Conservation (phyloP, 208 protist species). For the Chromosphaera perkinsii region DNA sequence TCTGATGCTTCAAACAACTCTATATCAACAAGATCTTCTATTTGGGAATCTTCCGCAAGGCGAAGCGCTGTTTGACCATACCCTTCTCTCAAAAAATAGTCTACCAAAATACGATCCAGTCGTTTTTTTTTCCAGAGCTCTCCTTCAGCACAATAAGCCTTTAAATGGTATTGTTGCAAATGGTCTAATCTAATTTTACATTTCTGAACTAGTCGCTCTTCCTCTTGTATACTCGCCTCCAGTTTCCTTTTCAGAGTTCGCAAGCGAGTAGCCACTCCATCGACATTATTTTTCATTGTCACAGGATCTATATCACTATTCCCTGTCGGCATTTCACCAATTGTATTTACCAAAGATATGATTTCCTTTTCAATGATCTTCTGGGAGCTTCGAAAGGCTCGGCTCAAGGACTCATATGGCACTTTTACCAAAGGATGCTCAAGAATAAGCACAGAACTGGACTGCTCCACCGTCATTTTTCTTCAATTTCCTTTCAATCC, state of each 20-base stretch:
- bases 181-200: too few relatives aligned
- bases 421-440: slow-evolving; percentile 12
- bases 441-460: background rate
- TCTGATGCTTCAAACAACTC: slow-evolving; percentile 44
- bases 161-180: too few relatives aligned
- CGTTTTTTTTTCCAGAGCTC: slow-evolving; percentile 16
- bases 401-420: background rate
- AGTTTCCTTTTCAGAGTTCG: too few relatives aligned
- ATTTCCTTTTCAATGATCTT: background rate
- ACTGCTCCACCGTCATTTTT: too few relatives aligned
- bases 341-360: background rate
- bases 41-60: slow-evolving; percentile 28
- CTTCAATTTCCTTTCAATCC: too few relatives aligned
- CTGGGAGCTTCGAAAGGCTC: background rate
- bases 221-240: too few relatives aligned
- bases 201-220: too few relatives aligned
- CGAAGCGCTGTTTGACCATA: slow-evolving; percentile 44
- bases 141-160: too few relatives aligned
- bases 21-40: slow-evolving; percentile 53
- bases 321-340: background rate
- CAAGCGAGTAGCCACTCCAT: too few relatives aligned
- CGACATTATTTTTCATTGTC: too few relatives aligned
- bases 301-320: too few relatives aligned
- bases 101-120: slow-evolving; percentile 43
- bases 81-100: slow-evolving; percentile 50